A percentile compares a stretch with the other conserved stretches of the same genome.
Evolutionary conservation across 371 early-diverging fungal genomes (phyloP).

Genomic region (Rhizopus arrhizus): DNA sequence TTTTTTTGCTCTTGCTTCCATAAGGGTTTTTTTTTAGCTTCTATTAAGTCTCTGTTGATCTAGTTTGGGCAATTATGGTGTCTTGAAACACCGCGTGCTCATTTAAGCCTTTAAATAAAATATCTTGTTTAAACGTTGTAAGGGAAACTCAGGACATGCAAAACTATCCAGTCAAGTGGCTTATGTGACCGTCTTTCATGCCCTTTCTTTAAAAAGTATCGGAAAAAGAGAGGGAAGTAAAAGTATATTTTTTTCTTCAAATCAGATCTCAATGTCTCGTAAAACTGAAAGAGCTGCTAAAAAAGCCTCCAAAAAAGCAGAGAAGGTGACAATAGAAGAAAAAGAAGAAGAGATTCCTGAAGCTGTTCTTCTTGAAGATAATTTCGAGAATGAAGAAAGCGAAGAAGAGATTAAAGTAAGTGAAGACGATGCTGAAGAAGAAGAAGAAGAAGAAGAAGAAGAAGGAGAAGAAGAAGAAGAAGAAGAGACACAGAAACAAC

Average conservation of each 20-base stretch:
- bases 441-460: constrained; percentile 5
- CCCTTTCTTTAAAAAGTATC: background rate
- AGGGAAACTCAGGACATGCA: background rate
- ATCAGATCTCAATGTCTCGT: constrained; percentile 23
- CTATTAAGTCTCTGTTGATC: too few relatives aligned
- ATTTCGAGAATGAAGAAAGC: constrained; percentile 13
- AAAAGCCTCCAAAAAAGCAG: constrained; percentile 16
- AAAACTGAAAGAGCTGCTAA: constrained; percentile 31
- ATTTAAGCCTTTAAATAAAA: too few relatives aligned
- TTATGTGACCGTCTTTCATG: constrained; percentile 18
- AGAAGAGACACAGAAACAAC: constrained; percentile 27
- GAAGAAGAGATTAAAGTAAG: constrained; percentile 21
- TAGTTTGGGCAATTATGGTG: too few relatives aligned
- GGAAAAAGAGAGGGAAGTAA: background rate
- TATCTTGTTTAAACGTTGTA: too few relatives aligned
- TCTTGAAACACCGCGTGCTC: too few relatives aligned
- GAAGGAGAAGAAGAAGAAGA: constrained; percentile 26
- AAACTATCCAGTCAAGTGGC: constrained; percentile 12
- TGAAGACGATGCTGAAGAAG: constrained; percentile 17
- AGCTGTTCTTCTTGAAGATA: constrained; percentile 14
- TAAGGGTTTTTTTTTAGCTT: too few relatives aligned
- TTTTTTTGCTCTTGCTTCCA: too few relatives aligned
- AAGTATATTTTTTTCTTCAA: constrained; percentile 5
- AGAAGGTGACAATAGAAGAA: constrained; percentile 12
- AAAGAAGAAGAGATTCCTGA: constrained; percentile 23